phyloP scores from a whole-genome alignment of 176 grass and related monocot species.

The Phyllostachys edulis region DNA sequence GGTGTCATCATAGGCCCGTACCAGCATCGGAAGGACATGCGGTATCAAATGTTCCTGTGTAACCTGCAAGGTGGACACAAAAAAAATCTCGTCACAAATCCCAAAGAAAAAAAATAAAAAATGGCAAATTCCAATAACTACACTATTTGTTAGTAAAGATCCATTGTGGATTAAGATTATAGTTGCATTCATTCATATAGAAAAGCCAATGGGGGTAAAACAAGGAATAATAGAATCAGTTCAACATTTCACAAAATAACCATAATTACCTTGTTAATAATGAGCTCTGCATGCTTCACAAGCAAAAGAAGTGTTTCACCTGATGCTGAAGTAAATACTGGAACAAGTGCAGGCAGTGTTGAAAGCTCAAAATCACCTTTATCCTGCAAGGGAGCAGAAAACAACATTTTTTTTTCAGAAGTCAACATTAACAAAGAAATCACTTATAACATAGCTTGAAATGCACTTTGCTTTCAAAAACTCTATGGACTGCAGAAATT shows the following conservation, averaged over 20 bases:
- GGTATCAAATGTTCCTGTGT: constrained; percentile 79
- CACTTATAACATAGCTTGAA: constrained; percentile 17
- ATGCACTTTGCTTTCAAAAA: constrained; percentile 14
- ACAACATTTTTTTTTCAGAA: constrained; percentile 3
- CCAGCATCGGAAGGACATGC: constrained; percentile 84
- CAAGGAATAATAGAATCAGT: not conserved
- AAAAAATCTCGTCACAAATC: constrained; percentile 10
- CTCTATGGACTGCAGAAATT: not conserved
- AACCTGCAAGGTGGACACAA: constrained; percentile 40
- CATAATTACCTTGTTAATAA: constrained; percentile 82
- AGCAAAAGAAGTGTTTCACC: constrained; percentile 98
- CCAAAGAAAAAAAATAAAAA: not conserved
- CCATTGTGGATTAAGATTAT: constrained; percentile 9
- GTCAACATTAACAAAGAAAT: not conserved
- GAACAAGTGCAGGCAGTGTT: constrained; percentile 86
- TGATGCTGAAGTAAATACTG: constrained; percentile 91
- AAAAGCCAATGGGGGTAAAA: not conserved
- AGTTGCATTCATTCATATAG: not conserved
- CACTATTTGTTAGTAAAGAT: not conserved
- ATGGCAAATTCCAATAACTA: not conserved
- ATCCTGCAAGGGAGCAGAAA: constrained; percentile 52
- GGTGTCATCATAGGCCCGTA: constrained; percentile 95
- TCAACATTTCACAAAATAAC: constrained; percentile 22
- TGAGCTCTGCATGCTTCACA: constrained; percentile 86
- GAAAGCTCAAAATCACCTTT: constrained; percentile 97